A percentile compares a stretch with the other conserved stretches of the same genome.
Evolutionary conservation across 2,329 filamentous ascomycete genomes (phyloP).

Genomic region (Fusarium sp.): DNA sequence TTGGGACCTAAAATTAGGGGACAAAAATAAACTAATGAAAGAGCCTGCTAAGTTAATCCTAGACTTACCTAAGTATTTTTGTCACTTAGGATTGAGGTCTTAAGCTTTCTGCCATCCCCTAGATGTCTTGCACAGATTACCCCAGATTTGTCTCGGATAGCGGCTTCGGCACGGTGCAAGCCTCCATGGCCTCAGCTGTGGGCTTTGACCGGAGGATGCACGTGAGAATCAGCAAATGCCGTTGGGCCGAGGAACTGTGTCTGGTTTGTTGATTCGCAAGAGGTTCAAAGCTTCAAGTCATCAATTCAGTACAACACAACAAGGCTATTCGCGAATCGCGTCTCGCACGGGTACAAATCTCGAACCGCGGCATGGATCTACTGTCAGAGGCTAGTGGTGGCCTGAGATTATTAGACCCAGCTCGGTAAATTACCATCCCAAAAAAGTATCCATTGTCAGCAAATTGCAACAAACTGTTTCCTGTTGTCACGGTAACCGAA

Average conservation of each 20-base stretch:
- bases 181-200: not conserved
- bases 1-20: too few relatives aligned
- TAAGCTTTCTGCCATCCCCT: too few relatives aligned
- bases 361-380: slow-evolving; percentile 18
- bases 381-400: slow-evolving; percentile 32
- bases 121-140: slow-evolving; percentile 4
- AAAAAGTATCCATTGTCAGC: slow-evolving; percentile 31
- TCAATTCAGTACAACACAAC: slow-evolving; percentile 1
- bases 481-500: slow-evolving; percentile 46
- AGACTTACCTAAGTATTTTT: too few relatives aligned
- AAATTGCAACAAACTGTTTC: slow-evolving; percentile 2
- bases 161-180: slow-evolving; percentile 13
- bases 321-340: slow-evolving; percentile 7
- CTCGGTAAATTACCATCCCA: slow-evolving; percentile 25
- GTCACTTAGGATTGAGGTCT: too few relatives aligned
- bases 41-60: too few relatives aligned
- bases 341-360: slow-evolving; percentile 14
- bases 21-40: too few relatives aligned
- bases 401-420: slow-evolving; percentile 12
- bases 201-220: slow-evolving; percentile 10
- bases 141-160: slow-evolving; percentile 35
- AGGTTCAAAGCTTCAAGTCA: not conserved
- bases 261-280: not conserved
- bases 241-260: slow-evolving; percentile 28
- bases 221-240: slow-evolving; percentile 9